Evolutionary conservation across 352 stramenopile genomes (phyloP).

Genomic region (Globisporangium apiculatum): DNA sequence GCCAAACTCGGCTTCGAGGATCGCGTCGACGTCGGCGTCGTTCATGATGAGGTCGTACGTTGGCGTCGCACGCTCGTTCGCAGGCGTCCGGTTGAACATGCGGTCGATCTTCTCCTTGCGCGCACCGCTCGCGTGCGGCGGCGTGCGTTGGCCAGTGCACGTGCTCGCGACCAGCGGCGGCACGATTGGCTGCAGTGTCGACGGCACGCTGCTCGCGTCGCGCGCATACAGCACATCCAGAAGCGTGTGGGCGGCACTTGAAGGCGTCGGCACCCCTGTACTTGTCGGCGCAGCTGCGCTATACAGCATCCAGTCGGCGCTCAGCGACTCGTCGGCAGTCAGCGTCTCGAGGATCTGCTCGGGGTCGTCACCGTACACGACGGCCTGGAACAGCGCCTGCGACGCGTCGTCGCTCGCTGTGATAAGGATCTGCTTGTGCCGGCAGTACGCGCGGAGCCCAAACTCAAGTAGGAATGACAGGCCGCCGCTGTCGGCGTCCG

Average conservation of each 20-base stretch:
- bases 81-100: constrained; percentile 15
- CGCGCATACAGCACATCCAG: constrained; percentile 19
- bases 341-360: constrained; percentile 38
- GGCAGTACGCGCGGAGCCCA: constrained; percentile 32
- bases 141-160: not conserved
- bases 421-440: constrained; percentile 26
- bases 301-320: constrained; percentile 38
- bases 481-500: constrained; percentile 8
- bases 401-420: constrained; percentile 23
- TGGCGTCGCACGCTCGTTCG: constrained; percentile 5
- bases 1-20: constrained; percentile 23
- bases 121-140: constrained; percentile 4
- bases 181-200: not conserved
- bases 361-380: constrained; percentile 26
- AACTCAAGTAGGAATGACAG: constrained; percentile 27
- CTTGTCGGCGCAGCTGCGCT: constrained; percentile 8
- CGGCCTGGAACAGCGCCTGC: constrained; percentile 25
- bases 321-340: constrained; percentile 24
- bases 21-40: constrained; percentile 21
- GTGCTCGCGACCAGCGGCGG: not conserved
- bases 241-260: constrained; percentile 2
- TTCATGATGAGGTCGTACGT: constrained; percentile 23
- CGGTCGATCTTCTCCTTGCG: constrained; percentile 16
- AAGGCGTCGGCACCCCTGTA: not conserved
- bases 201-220: not conserved